These are phyloP conservation scores for Fusarium agapanthi DNA, from an alignment of 2,329 filamentous ascomycete species.

Conservation along the genomic window DNA sequence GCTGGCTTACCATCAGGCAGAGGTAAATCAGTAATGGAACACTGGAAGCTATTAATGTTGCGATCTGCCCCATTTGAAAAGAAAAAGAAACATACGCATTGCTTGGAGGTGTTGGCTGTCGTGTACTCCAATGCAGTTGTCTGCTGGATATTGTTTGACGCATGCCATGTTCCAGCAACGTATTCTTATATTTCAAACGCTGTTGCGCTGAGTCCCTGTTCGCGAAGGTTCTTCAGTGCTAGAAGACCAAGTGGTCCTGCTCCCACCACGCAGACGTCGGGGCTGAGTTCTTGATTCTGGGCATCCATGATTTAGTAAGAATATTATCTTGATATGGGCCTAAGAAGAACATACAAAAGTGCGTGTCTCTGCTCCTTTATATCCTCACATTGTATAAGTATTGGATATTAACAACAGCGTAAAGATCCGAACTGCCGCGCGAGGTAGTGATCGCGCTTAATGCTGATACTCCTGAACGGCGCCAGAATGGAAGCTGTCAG, in stretches of 20 bases:
- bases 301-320: slow-evolving; percentile 19
- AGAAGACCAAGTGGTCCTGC: slow-evolving; percentile 49
- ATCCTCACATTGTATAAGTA: not conserved
- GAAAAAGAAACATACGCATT: slow-evolving; percentile 35
- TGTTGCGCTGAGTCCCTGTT: slow-evolving; percentile 54
- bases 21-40: slow-evolving; percentile 47
- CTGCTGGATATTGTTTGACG: slow-evolving; percentile 45
- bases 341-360: not conserved
- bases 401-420: not conserved
- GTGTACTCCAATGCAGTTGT: slow-evolving; percentile 48
- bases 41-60: slow-evolving; percentile 27
- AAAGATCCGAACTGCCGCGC: not conserved
- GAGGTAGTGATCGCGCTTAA: not conserved
- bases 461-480: not conserved
- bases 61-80: not conserved
- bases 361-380: slow-evolving; percentile 1
- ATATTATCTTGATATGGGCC: not conserved
- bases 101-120: slow-evolving; percentile 44
- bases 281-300: slow-evolving; percentile 24
- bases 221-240: slow-evolving; percentile 53
- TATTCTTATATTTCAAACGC: slow-evolving; percentile 53
- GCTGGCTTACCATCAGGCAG: slow-evolving; percentile 41
- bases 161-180: slow-evolving; percentile 55
- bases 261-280: slow-evolving; percentile 43
- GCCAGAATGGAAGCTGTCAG: not conserved